A percentile compares a stretch with the other conserved stretches of the same genome.
phyloP scores from a whole-genome alignment of 2,329 filamentous ascomycete species.

The Alternaria postmessia region DNA sequence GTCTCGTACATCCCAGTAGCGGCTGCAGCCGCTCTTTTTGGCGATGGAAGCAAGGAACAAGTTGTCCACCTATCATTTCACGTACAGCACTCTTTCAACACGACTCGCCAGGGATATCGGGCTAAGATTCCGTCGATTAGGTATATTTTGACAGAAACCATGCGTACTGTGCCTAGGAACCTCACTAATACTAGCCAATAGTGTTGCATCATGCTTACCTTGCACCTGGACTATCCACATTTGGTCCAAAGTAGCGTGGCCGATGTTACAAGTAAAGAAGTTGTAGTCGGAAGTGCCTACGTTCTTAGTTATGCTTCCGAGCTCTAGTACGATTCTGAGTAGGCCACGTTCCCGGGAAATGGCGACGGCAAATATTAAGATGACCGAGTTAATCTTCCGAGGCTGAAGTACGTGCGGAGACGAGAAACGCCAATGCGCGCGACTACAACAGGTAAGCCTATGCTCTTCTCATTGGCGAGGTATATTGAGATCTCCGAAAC shows the following conservation, averaged over 20 bases:
- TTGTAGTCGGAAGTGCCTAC: neutral
- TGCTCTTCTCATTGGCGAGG: constrained; percentile 5
- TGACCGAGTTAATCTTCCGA: constrained; percentile 9
- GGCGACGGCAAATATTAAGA: constrained; percentile 10
- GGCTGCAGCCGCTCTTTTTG: neutral
- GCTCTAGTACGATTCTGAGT: neutral
- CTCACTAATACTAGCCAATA: neutral
- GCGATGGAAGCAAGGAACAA: neutral
- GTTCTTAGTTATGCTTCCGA: neutral
- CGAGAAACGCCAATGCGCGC: constrained; percentile 5
- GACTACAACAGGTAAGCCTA: constrained; percentile 1
- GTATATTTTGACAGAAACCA: neutral
- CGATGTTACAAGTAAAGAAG: neutral
- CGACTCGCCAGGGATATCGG: neutral
- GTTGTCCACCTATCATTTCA: neutral
- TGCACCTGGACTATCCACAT: neutral
- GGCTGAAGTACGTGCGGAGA: constrained; percentile 14
- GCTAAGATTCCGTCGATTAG: neutral
- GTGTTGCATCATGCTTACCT: neutral
- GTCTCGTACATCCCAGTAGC: neutral
- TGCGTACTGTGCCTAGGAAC: neutral
- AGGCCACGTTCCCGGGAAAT: neutral
- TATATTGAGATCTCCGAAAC: constrained; percentile 8
- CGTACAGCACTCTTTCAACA: neutral
- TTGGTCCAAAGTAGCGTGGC: neutral